phyloP scores from a whole-genome alignment of 176 grass and related monocot species.

The Musa beccarii region DNA sequence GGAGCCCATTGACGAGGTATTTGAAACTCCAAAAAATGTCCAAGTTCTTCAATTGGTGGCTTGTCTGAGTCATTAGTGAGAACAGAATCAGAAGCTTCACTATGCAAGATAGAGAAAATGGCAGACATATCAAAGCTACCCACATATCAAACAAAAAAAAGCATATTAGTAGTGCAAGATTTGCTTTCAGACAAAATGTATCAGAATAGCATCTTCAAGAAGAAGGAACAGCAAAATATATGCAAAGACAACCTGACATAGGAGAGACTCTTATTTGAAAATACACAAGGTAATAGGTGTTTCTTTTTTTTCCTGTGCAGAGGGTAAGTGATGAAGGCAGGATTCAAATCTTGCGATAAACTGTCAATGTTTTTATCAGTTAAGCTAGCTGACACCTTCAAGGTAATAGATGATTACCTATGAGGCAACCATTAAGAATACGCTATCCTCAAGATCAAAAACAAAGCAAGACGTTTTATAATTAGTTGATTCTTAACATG shows the following conservation, averaged over 20 bases:
- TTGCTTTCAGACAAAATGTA: not conserved
- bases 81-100: not conserved
- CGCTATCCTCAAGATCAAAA: not conserved
- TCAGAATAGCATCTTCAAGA: not conserved
- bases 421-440: not conserved
- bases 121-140: too few species aligned
- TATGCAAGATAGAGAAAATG: not conserved
- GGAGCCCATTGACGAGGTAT: slow-evolving; percentile 83
- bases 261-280: too few species aligned
- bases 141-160: too few species aligned
- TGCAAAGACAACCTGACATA: not conserved
- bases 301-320: too few species aligned
- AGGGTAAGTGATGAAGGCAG: too few species aligned
- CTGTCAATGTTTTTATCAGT: too few species aligned
- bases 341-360: too few species aligned
- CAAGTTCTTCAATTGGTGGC: slow-evolving; percentile 80
- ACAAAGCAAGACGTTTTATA: not conserved
- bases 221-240: not conserved
- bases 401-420: too few species aligned
- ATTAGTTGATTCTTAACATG: not conserved
- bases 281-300: too few species aligned
- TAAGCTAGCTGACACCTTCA: too few species aligned
- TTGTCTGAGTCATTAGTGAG: slow-evolving; percentile 50
- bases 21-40: slow-evolving; percentile 78
- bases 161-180: not conserved